These are phyloP conservation scores for Cercospora sp. DNA, from an alignment of 2,329 filamentous ascomycete species.

Conservation along the genomic window DNA sequence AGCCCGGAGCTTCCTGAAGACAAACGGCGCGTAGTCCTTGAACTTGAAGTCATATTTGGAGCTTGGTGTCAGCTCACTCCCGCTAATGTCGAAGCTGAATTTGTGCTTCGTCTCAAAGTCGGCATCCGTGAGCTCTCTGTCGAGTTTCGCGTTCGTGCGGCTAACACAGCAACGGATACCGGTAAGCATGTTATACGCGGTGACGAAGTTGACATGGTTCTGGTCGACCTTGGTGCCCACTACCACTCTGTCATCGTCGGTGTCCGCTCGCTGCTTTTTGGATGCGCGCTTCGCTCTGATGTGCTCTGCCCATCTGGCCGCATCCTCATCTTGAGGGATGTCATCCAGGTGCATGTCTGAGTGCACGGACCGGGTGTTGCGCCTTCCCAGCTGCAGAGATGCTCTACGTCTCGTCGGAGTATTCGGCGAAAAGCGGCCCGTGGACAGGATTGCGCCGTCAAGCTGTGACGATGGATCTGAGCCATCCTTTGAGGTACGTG, in stretches of 20 bases:
- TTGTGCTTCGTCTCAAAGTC: constrained; percentile 96
- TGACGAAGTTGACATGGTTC: constrained; percentile 89
- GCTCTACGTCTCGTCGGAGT: constrained; percentile 67
- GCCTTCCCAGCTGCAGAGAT: constrained; percentile 79
- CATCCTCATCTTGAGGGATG: constrained; percentile 82
- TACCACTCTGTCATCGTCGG: constrained; percentile 87
- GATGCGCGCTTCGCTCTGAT: constrained; percentile 89
- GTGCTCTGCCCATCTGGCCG: constrained; percentile 86
- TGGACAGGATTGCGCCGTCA: constrained; percentile 61
- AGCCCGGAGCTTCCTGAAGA: constrained; percentile 86
- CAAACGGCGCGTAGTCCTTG: constrained; percentile 99
- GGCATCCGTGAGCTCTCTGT: constrained; percentile 81
- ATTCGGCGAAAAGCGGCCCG: constrained; percentile 78
- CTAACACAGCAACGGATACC: constrained; percentile 97
- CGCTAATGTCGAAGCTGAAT: constrained; percentile 97
- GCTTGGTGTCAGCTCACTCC: constrained; percentile 94
- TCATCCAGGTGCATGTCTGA: constrained; percentile 85
- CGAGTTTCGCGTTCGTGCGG: constrained; percentile 93
- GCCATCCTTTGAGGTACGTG: constrained; percentile 71
- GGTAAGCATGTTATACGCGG: constrained; percentile 99
- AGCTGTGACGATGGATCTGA: constrained; percentile 46
- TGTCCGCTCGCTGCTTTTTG: constrained; percentile 78
- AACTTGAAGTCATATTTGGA: constrained; percentile 99
- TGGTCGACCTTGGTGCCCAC: constrained; percentile 98
- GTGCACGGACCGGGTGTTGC: constrained; percentile 80